Base-by-base conservation (phyloP, 768 basidiomycete species). In the Mycena alexandri region DNA sequence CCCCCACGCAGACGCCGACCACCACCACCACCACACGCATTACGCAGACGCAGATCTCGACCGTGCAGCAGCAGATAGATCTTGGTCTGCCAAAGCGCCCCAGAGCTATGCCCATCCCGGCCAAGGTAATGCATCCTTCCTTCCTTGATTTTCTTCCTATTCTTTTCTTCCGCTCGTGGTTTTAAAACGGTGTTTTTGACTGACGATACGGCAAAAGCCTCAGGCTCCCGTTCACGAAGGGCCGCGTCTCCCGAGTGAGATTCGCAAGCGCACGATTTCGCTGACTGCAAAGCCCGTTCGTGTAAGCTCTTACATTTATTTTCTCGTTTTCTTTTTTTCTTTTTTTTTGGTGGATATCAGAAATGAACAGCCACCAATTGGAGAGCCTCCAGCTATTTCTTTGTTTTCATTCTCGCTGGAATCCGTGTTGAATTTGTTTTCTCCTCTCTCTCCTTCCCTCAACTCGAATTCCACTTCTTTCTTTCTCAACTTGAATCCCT, bases 261-360 rank as follows among this genome's bases (percentile, higher is more conserved):
- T 24, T 25, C 56, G 56, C 42, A 57, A 57, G 43, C 42, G 43
- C 24, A 57, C 42, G 25, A 46, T 57, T 19, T 57, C 56, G 25
- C 43, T 57, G 9, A 7, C 14, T 29, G 56, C 42, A 2, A 29
- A 6, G 12, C 56, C 56, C 2, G 22, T 57, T 34, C 56, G 56
- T 8, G 56, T 57, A 13, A 57, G 56, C 29, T 6, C 16, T 43
- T 56, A 3, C 21, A 29, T 56, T 14, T 14, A n/a, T 43, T 21
- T 42, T 24, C 14, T 42, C n/a, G n/a, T n/a, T n/a, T n/a, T n/a
- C n/a, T n/a, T n/a, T n/a, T n/a, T n/a, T n/a, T n/a, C n/a, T n/a
- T n/a, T n/a, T n/a, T n/a, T n/a, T n/a, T n/a, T n/a, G n/a, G n/a
- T n/a, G n/a, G n/a, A n/a, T n/a, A n/a, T n/a, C n/a, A n/a, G n/a